Evolutionary conservation across 2,329 filamentous ascomycete genomes (phyloP).

Genomic region (Botryosphaeria agaves): DNA sequence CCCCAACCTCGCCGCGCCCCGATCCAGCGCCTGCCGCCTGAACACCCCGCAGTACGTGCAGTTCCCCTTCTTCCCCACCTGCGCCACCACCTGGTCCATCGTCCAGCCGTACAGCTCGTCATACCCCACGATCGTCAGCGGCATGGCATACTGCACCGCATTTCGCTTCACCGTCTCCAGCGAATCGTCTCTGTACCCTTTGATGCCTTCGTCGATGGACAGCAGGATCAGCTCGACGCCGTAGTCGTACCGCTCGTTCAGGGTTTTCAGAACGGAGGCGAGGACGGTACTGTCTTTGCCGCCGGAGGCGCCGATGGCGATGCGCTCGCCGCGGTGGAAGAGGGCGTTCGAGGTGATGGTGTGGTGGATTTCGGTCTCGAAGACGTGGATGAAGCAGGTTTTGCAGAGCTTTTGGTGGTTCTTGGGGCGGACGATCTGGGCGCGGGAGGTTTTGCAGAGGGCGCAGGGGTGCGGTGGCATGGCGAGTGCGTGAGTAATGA

Average conservation of each 20-base stretch:
- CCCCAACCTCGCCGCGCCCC: slow-evolving; percentile 70
- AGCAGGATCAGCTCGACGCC: slow-evolving; percentile 72
- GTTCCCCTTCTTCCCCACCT: slow-evolving; percentile 94
- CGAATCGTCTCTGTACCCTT: slow-evolving; percentile 89
- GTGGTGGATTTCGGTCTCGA: slow-evolving; percentile 87
- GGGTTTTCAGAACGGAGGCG: slow-evolving; percentile 81
- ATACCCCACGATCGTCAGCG: slow-evolving; percentile 82
- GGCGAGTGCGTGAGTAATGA: too few species aligned
- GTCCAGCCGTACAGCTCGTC: slow-evolving; percentile 94
- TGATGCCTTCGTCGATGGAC: slow-evolving; percentile 94
- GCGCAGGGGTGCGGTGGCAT: slow-evolving; percentile 71
- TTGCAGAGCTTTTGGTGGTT: slow-evolving; percentile 91
- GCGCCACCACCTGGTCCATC: slow-evolving; percentile 96
- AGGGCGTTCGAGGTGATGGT: slow-evolving; percentile 72
- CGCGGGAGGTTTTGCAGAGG: slow-evolving; percentile 57
- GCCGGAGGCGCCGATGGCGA: slow-evolving; percentile 91
- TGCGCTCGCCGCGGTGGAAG: slow-evolving; percentile 65
- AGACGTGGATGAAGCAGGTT: slow-evolving; percentile 67
- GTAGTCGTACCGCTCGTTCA: slow-evolving; percentile 82
- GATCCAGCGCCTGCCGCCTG: slow-evolving; percentile 78
- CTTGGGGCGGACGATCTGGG: slow-evolving; percentile 84
- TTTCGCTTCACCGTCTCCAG: slow-evolving; percentile 94
- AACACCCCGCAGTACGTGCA: slow-evolving; percentile 99
- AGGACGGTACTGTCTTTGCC: slow-evolving; percentile 96
- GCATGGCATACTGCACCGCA: slow-evolving; percentile 77